phyloP scores from a whole-genome alignment of 2,329 filamentous ascomycete species.

The Cladosporium sp. region DNA sequence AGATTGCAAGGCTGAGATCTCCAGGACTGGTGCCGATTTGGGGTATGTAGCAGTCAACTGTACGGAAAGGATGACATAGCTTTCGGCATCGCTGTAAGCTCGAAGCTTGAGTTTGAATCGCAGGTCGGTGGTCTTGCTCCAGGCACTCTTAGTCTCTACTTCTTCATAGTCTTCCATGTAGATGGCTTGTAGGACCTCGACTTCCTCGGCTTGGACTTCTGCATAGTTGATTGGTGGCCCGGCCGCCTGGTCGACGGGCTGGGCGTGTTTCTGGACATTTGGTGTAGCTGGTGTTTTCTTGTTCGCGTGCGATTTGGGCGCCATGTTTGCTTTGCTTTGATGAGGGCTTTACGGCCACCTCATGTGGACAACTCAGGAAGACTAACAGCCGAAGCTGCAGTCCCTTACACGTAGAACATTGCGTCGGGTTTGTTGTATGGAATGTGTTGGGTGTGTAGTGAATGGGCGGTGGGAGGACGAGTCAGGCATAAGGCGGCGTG shows the following conservation, averaged over 20 bases:
- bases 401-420: constrained; percentile 42
- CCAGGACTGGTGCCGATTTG: constrained; percentile 74
- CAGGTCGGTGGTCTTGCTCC: constrained; percentile 83
- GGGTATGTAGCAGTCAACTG: constrained; percentile 89
- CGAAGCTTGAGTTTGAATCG: constrained; percentile 79
- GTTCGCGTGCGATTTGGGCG: constrained; percentile 47
- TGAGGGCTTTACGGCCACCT: constrained; percentile 20
- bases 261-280: constrained; percentile 19
- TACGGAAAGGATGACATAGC: constrained; percentile 72
- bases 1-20: constrained; percentile 63
- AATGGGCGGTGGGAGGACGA: constrained; percentile 26
- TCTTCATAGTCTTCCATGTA: constrained; percentile 86
- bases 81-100: constrained; percentile 70
- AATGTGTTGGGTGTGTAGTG: constrained; percentile 3
- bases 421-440: neutral
- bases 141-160: constrained; percentile 71
- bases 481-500: constrained; percentile 15
- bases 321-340: constrained; percentile 41
- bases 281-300: constrained; percentile 32
- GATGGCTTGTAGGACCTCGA: constrained; percentile 81
- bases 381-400: constrained; percentile 52
- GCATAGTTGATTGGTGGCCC: constrained; percentile 65
- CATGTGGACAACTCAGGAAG: constrained; percentile 30
- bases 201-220: constrained; percentile 84
- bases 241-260: constrained; percentile 18